Base-by-base conservation (phyloP, 106 monocot genomes). In the Apostasia shenzhenica region DNA sequence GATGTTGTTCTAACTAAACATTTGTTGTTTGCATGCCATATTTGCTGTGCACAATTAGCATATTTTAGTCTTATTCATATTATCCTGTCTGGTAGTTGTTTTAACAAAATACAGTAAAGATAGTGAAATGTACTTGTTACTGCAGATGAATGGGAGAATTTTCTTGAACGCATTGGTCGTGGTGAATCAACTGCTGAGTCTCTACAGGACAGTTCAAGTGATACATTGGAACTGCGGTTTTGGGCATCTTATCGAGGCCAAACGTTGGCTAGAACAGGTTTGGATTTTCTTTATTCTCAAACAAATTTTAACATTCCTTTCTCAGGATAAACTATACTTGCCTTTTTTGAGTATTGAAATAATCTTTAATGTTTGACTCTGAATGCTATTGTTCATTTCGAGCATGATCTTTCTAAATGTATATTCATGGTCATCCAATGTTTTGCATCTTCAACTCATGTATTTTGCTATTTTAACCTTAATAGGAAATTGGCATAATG, bases 161-260 rank as follows among this genome's bases (percentile, higher is more conserved):
- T 95, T 70, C 68, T 92, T 57, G 91, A 95, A 75, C 75, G 95
- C 68, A 95, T 86, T 75, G 84, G 77, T 8, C 77, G 81, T 79
- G 74, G 73, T 49, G 75, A 81, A 11, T 85, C 74, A 59, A 80
- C 88, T 72, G 86, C 73, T 38, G 86, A 95, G 41, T 79, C 84
- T 81, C 74, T 95, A 44, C 55, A 77, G 66, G 82, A 81, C 26
- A 86, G 67, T 75, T 70, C 83, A 4, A 73, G 60, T 67, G 86
- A 92, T 51, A 83, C 69, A 6, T 75, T 95, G 73, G 91, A 95
- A 55, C 59, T 95, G 66, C 81, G 95, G 14, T 95, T 95, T 75
- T 95, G 95, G 95, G 95, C 78, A 73, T 95, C 95, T 40, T 95
- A 95, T 78, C 84, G 91, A 10, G 95, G 95, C 2, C 95, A 95